Percentiles rank a stretch among this genome's conserved stretches.
Conservation (phyloP, 2,329 filamentous ascomycete species). For the Davidsoniella eucalypti region DNA sequence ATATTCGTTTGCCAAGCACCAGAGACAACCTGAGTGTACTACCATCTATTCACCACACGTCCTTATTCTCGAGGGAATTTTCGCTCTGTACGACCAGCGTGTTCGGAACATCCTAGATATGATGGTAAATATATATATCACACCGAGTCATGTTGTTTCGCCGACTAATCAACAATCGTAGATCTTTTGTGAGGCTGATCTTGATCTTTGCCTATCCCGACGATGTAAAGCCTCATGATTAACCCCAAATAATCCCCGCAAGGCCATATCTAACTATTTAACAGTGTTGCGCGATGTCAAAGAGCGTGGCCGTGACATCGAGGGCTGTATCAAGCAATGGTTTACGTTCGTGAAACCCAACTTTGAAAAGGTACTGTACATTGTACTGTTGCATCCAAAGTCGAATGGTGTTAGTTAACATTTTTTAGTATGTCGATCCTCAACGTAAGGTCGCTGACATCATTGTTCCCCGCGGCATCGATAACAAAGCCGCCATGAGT, state of each 20-base stretch:
- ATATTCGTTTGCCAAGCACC: conserved; percentile 90
- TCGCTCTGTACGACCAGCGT: conserved; percentile 77
- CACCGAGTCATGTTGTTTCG: background rate
- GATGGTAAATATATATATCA: conserved; percentile 39
- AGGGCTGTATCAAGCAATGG: conserved; percentile 97
- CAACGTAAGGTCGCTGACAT: conserved; percentile 70
- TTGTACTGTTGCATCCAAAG: background rate
- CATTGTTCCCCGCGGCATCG: conserved; percentile 85
- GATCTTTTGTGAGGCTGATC: conserved; percentile 95
- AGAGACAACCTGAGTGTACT: conserved; percentile 60
- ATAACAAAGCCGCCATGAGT: conserved; percentile 85
- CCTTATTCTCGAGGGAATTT: conserved; percentile 85
- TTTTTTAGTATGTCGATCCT: conserved; percentile 61
- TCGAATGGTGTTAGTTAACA: conserved; percentile 10
- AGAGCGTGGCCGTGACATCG: conserved; percentile 77
- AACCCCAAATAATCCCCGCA: background rate
- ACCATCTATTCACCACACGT: conserved; percentile 94
- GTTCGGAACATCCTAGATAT: conserved; percentile 80
- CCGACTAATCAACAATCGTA: conserved; percentile 16
- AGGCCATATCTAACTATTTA: background rate
- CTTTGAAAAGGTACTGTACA: conserved; percentile 51
- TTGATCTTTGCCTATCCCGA: conserved; percentile 80
- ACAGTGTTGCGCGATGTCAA: conserved; percentile 72
- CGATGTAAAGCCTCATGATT: conserved; percentile 42
- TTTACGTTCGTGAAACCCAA: conserved; percentile 93